Conservation (phyloP, 345 rosid genomes). For the Orychophragmus violaceus region DNA sequence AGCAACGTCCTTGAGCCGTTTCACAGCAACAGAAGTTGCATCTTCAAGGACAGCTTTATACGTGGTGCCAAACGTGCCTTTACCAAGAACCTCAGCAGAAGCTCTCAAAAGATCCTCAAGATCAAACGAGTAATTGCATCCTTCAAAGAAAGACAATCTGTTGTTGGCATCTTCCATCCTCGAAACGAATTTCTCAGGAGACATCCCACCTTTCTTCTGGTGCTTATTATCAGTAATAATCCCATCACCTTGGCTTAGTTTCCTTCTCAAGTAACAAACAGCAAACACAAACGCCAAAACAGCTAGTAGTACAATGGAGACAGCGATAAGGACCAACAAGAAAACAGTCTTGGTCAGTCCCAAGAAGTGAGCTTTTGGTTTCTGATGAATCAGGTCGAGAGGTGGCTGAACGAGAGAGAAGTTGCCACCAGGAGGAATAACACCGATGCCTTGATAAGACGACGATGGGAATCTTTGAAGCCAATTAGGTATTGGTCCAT, state of each 20-base stretch:
- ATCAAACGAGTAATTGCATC: conserved; percentile 84
- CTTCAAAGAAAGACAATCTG: conserved; percentile 82
- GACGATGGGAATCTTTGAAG: conserved; percentile 58
- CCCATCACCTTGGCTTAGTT: conserved; percentile 14
- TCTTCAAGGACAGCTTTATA: conserved; percentile 60
- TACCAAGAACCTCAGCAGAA: conserved; percentile 96
- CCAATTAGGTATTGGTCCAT: conserved; percentile 57
- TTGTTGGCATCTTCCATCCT: conserved; percentile 78
- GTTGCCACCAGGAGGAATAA: conserved; percentile 15
- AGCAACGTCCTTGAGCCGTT: conserved; percentile 87
- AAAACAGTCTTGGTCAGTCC: conserved; percentile 50
- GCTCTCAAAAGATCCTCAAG: conserved; percentile 96
- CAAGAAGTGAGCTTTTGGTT: conserved; percentile 20
- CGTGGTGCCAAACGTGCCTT: conserved; percentile 88
- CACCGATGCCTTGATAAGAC: conserved; percentile 46
- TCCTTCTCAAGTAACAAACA: conserved; percentile 52
- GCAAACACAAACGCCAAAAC: conserved; percentile 44
- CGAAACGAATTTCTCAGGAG: conserved; percentile 73
- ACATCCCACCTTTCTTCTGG: conserved; percentile 68
- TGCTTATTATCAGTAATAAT: conserved; percentile 38
- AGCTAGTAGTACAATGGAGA: conserved; percentile 39
- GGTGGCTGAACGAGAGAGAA: conserved; percentile 26
- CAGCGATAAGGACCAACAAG: conserved; percentile 41
- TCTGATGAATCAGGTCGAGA: neutral
- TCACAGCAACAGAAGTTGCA: conserved; percentile 72